Evolutionary conservation across 108 stramenopile genomes (phyloP).

Genomic region (Mediolabrus comicus): DNA sequence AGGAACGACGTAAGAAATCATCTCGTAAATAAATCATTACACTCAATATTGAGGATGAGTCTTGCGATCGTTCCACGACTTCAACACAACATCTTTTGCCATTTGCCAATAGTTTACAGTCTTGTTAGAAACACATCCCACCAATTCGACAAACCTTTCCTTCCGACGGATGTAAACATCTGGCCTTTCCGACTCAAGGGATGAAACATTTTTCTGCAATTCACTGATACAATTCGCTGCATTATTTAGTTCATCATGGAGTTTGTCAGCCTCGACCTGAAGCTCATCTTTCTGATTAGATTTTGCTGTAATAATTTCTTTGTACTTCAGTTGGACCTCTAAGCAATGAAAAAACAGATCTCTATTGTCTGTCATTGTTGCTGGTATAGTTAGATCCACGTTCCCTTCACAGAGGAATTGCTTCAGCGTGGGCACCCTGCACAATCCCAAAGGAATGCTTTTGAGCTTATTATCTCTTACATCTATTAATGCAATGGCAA

Average conservation of each 20-base stretch:
- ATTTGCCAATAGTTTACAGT: slow-evolving; percentile 2
- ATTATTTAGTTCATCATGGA: slow-evolving; percentile 3
- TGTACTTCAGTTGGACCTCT: slow-evolving; percentile 37
- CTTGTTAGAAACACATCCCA: slow-evolving; percentile 7
- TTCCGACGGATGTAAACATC: slow-evolving; percentile 35
- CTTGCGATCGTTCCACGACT: slow-evolving; percentile 15
- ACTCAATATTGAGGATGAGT: slow-evolving; percentile 26
- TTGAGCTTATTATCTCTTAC: slow-evolving; percentile 21
- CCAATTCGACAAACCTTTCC: slow-evolving; percentile 4
- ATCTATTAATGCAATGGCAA: slow-evolving; percentile 18
- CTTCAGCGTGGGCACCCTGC: slow-evolving; percentile 36
- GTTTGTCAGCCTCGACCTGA: slow-evolving; percentile 2
- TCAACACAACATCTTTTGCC: neutral
- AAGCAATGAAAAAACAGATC: slow-evolving; percentile 27
- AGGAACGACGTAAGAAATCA: slow-evolving; percentile 11
- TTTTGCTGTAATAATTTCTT: slow-evolving; percentile 22
- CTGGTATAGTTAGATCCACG: slow-evolving; percentile 14
- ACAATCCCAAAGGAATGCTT: slow-evolving; percentile 18
- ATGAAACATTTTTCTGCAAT: slow-evolving; percentile 22
- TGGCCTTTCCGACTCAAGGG: slow-evolving; percentile 25
- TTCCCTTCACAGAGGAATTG: slow-evolving; percentile 28
- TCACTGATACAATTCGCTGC: slow-evolving; percentile 7
- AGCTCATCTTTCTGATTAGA: slow-evolving; percentile 2
- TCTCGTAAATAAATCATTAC: neutral
- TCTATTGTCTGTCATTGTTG: slow-evolving; percentile 34